Base-by-base conservation (phyloP, 1,284 basidiomycete species). In the Leccinum cinnamomeum region DNA sequence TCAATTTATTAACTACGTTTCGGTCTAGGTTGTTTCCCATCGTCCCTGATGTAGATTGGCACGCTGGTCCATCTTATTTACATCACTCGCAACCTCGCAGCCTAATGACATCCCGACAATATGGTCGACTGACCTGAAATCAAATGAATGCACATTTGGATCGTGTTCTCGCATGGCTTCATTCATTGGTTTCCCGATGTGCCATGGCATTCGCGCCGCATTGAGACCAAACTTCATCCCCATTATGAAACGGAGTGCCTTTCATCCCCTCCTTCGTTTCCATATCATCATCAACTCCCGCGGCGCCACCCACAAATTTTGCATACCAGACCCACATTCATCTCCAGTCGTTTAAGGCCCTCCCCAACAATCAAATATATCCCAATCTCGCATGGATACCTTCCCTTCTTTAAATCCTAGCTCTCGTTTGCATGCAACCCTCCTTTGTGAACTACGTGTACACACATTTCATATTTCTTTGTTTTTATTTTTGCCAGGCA, bases 1-100 rank as follows among this genome's bases (percentile, higher is more conserved):
- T 37, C 50, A 53, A 58, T 28, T 0, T 10, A 44, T 64, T 73
- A 46, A 73, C 59, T 7, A 2, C 48, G 12, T 3, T 20, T 33
- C 12, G 48, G 44, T 59, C 44, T 57, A 69, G 68, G 28, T 58
- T n/a, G 3, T 39, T 56, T 61, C 51, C n/a, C 46, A 46, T 33
- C 18, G 5, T 60, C 28, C 41, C 39, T 61, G 57, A 20, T 14
- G 11, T 14, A 5, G 50, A n/a, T 28, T 37, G 37, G 48, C 25
- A 39, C 41, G 7, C 53, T 37, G 46, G 53, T 37, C 62, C 25
- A 39, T 30, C 61, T 53, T 39, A 1, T 53, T 33, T 50, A 56
- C 39, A 59, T 58, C 58, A 48, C n/a, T 58, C 48, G n/a, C 48
- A 46, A 33, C 56, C 53, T 46, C 33, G 48, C 30, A 61, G 12